Evolutionary conservation across 495 filamentous ascomycete genomes (phyloP), one percentile per base, ranked within the genome.

Genomic region (Aspergillus hancockii): DNA sequence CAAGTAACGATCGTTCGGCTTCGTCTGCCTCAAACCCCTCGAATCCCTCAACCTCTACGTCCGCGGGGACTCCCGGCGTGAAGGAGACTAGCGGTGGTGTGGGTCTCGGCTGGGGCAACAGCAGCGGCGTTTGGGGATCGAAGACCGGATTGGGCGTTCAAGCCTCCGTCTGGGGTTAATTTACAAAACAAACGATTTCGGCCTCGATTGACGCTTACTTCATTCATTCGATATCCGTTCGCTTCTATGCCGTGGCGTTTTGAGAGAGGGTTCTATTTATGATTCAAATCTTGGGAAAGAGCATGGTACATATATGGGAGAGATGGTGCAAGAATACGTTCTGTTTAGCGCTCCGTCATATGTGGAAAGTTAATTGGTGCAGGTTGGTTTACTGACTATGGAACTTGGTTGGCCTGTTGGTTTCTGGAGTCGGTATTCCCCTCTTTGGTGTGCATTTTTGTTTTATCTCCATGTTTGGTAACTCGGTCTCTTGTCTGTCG

Each of bases 111-210:
- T 93, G 90, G 90, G 85, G 88, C 55, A 85, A 78, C 62, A 81
- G 86, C 59, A 83, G 85, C 41, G 88, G 84, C 30, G 88, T 90
- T 57, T 92, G 90, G 89, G 88, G 88, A 43, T 85, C 79, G 55
- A 90, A 89, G 75, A 83, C 81, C 46, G 83, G 82, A 28, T 78
- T 90, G 31, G 85, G 87, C 51, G 85, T 87, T 52, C 88, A 90
- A 65, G 88, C 88, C 46, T 90, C 88, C 50, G 89, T 91, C 58
- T 92, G 88, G 89, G 88, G 88, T 60, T 92, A 83, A 80, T 34
- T 23, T n/a, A 46, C 4, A 2, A 46, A 46, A 43, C 8, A 43
- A 54, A 36, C 10, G 18, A 22, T 25, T 10, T 38, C 38, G 32
- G 34, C 32, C 21, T 19, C 19, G 19, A 54, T 43, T 36, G 14